phyloP scores from a whole-genome alignment of 2,329 filamentous ascomycete genomes.

The Beauveria scarabaeidicola region DNA sequence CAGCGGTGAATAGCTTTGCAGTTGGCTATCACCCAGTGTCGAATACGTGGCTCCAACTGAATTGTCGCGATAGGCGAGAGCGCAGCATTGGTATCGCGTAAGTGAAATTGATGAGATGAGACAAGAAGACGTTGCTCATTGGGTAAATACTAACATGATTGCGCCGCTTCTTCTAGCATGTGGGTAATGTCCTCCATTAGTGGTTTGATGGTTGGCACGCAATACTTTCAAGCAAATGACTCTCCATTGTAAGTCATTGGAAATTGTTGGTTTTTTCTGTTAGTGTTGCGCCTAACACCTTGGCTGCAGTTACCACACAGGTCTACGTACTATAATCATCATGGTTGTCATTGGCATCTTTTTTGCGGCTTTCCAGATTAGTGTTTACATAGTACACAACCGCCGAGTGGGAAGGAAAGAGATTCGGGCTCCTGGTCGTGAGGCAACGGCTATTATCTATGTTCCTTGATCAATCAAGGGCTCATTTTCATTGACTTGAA shows the following conservation, averaged over 20 bases:
- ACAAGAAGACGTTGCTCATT: not conserved
- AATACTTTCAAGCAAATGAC: conserved; percentile 37
- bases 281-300: not conserved
- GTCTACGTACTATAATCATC: conserved; percentile 36
- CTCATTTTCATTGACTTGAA: not conserved
- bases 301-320: conserved; percentile 32
- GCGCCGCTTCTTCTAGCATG: conserved; percentile 19
- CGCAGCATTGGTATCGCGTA: conserved; percentile 41
- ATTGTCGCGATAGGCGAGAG: conserved; percentile 37
- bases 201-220: conserved; percentile 42
- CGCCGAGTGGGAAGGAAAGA: not conserved
- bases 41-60: conserved; percentile 45
- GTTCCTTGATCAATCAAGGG: not conserved
- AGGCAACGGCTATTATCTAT: not conserved
- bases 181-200: conserved; percentile 43
- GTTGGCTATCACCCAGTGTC: conserved; percentile 46
- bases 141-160: not conserved
- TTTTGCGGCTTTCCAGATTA: conserved; percentile 30
- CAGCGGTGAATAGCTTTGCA: conserved; percentile 39
- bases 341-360: conserved; percentile 33
- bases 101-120: conserved; percentile 13
- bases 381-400: not conserved
- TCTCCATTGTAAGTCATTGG: conserved; percentile 27
- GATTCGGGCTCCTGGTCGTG: not conserved
- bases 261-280: not conserved